Conservation (phyloP, 805 yeast species). For the Candida coleopterorum region DNA sequence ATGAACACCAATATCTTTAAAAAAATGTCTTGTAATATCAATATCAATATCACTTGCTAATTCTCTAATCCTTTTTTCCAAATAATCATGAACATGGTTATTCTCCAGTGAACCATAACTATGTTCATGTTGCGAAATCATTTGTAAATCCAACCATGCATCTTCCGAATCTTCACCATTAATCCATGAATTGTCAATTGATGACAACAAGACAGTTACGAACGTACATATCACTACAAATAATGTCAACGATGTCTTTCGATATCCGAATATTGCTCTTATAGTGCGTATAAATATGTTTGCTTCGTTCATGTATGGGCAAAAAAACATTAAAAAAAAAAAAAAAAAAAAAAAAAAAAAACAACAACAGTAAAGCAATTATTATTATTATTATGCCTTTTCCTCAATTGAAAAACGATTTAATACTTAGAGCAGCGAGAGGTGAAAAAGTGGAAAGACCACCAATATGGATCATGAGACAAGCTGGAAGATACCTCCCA, state of each 20-base stretch:
- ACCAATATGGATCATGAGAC: slow-evolving; percentile 97
- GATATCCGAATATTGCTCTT: slow-evolving; percentile 58
- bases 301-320: slow-evolving; percentile 7
- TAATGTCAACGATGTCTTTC: slow-evolving; percentile 65
- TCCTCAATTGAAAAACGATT: slow-evolving; percentile 81
- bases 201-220: slow-evolving; percentile 34
- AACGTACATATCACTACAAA: slow-evolving; percentile 47
- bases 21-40: slow-evolving; percentile 46
- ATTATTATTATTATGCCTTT: slow-evolving; percentile 36
- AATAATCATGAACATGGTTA: slow-evolving; percentile 68
- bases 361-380: too few relatives aligned
- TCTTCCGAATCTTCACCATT: slow-evolving; percentile 37
- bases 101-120: slow-evolving; percentile 77
- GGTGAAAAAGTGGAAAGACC: slow-evolving; percentile 94
- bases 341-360: too few relatives aligned
- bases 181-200: slow-evolving; percentile 36
- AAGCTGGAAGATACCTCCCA: slow-evolving; percentile 92
- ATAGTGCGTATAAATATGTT: slow-evolving; percentile 22
- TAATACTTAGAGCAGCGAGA: slow-evolving; percentile 85
- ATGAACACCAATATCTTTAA: slow-evolving; percentile 34
- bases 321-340: too few relatives aligned
- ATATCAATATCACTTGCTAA: slow-evolving; percentile 35
- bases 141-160: slow-evolving; percentile 68
- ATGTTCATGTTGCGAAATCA: slow-evolving; percentile 62
- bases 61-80: slow-evolving; percentile 39